phyloP scores from a whole-genome alignment of 176 grass and related monocot species.

The Echinochloa phyllopogon region DNA sequence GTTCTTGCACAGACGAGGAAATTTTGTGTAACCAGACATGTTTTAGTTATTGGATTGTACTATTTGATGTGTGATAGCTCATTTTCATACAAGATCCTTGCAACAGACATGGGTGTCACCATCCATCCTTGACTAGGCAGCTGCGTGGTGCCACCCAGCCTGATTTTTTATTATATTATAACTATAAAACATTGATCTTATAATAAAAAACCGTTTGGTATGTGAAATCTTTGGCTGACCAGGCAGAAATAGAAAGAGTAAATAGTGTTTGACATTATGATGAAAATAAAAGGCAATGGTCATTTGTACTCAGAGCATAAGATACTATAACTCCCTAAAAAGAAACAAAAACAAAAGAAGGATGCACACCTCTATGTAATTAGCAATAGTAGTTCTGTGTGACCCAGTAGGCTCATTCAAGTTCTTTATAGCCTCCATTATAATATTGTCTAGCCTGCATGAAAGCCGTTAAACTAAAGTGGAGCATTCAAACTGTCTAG shows the following conservation, averaged over 20 bases:
- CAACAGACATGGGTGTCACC: not conserved
- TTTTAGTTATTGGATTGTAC: slow-evolving; percentile 22
- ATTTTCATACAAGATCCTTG: not conserved
- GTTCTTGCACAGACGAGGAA: slow-evolving; percentile 7
- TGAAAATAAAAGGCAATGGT: not conserved
- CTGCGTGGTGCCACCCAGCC: not conserved
- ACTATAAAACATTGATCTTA: not conserved
- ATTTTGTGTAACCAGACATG: not conserved
- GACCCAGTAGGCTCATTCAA: slow-evolving; percentile 96
- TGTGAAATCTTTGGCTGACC: slow-evolving; percentile 10
- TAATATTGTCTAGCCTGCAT: slow-evolving; percentile 85
- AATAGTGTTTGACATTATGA: not conserved
- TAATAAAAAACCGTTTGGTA: not conserved
- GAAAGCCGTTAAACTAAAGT: slow-evolving; percentile 36
- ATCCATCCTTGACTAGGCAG: not conserved
- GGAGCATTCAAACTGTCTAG: not conserved
- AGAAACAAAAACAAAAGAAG: slow-evolving; percentile 4
- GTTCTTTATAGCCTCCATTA: slow-evolving; percentile 81
- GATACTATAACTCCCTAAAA: slow-evolving; percentile 32
- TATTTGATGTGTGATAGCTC: slow-evolving; percentile 22
- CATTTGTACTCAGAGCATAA: slow-evolving; percentile 31
- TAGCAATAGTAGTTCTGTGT: slow-evolving; percentile 71
- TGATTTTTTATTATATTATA: not conserved
- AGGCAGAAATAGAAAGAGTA: slow-evolving; percentile 5
- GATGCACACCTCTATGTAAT: slow-evolving; percentile 80